These are phyloP conservation scores for Pseudogymnoascus sp. DNA, from an alignment of 2,329 filamentous ascomycete genomes.

Conservation along the genomic window DNA sequence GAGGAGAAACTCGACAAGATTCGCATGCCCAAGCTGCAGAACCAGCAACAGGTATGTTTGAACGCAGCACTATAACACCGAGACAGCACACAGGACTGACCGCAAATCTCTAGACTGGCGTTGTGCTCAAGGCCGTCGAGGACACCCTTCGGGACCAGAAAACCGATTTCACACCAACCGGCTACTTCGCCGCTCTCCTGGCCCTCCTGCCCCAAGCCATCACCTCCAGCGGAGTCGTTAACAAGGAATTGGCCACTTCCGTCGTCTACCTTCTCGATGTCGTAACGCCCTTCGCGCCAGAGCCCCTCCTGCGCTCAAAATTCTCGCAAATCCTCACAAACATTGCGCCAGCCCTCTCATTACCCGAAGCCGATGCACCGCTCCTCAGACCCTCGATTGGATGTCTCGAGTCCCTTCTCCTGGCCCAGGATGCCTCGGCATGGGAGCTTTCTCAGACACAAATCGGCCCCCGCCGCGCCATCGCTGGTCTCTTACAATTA, in stretches of 20 bases:
- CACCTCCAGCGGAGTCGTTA: slow-evolving; percentile 54
- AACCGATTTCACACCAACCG: slow-evolving; percentile 72
- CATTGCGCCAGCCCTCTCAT: slow-evolving; percentile 73
- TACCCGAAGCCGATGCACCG: slow-evolving; percentile 76
- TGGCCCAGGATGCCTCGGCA: slow-evolving; percentile 77
- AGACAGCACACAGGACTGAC: slow-evolving; percentile 6
- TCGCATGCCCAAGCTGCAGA: slow-evolving; percentile 90
- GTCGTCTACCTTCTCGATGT: slow-evolving; percentile 94
- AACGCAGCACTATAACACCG: neutral
- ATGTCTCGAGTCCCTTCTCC: slow-evolving; percentile 81
- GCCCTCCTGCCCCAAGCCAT: slow-evolving; percentile 76
- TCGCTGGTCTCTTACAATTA: slow-evolving; percentile 76
- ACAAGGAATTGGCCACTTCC: slow-evolving; percentile 74
- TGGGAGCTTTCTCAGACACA: slow-evolving; percentile 82
- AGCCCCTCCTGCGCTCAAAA: slow-evolving; percentile 82
- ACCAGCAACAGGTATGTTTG: slow-evolving; percentile 72
- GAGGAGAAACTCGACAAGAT: slow-evolving; percentile 96
- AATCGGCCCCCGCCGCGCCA: slow-evolving; percentile 76
- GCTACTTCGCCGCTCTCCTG: slow-evolving; percentile 91
- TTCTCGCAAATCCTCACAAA: slow-evolving; percentile 87
- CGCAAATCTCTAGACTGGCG: slow-evolving; percentile 52
- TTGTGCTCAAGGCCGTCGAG: slow-evolving; percentile 86
- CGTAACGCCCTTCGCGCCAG: slow-evolving; percentile 74
- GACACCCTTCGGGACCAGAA: slow-evolving; percentile 86
- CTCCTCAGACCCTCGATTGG: slow-evolving; percentile 83